A percentile compares a stretch with the other conserved stretches of the same genome.
Evolutionary conservation across 1,139 yeast species (phyloP).

Genomic region (Geotrichum phurueaensis): DNA sequence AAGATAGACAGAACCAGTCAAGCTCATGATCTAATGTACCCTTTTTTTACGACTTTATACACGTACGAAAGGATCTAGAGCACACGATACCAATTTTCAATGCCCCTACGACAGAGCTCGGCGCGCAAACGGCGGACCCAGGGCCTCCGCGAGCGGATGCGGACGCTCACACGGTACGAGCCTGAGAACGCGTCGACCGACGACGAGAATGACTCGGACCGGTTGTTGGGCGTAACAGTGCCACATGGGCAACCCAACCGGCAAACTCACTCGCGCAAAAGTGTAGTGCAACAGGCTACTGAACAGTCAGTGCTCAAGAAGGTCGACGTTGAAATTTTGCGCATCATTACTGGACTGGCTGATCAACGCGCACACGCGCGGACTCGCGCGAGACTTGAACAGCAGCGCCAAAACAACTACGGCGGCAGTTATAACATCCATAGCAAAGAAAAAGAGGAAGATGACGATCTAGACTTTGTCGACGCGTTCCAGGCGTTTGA

Average conservation of each 20-base stretch:
- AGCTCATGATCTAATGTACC: not conserved
- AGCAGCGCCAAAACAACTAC: not conserved
- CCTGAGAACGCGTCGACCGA: conserved; percentile 10
- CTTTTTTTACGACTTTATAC: not conserved
- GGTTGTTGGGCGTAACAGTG: not conserved
- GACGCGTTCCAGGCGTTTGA: conserved; percentile 26
- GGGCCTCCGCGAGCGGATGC: conserved; percentile 13
- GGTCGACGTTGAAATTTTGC: conserved; percentile 10
- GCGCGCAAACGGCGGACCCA: conserved; percentile 11
- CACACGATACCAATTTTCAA: not conserved
- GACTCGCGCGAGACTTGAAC: not conserved
- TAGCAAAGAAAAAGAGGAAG: not conserved
- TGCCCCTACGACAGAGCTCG: conserved; percentile 13
- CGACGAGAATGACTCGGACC: conserved; percentile 7
- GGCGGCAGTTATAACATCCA: not conserved
- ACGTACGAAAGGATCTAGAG: not conserved
- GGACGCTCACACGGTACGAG: conserved; percentile 14
- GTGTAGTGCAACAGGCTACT: not conserved
- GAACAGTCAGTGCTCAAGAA: conserved; percentile 3
- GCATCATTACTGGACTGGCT: conserved; percentile 12
- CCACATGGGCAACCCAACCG: not conserved
- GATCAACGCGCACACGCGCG: conserved; percentile 3
- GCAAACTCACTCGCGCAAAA: not conserved
- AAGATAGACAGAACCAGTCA: not conserved
- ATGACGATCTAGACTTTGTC: conserved; percentile 20